Percentiles rank a stretch among this genome's conserved stretches.
These are phyloP conservation scores for Phoma herbarum DNA, from an alignment of 2,329 filamentous ascomycete genomes.

Conservation along the genomic window DNA sequence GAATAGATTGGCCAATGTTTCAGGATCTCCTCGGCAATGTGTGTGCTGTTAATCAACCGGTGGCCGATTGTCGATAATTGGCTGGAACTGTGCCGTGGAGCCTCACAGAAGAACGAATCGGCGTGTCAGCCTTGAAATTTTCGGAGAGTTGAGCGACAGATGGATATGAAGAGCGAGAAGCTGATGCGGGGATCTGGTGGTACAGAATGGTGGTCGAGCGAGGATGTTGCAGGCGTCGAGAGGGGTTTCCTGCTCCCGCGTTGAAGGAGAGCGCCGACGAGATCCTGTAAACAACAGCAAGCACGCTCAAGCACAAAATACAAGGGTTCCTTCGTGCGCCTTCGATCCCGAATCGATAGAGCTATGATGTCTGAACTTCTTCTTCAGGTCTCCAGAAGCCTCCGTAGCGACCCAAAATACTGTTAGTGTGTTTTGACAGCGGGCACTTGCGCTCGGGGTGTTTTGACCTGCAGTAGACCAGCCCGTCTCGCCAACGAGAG, in stretches of 20 bases:
- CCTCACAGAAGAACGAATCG: background rate
- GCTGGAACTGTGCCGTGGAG: background rate
- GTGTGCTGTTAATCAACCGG: background rate
- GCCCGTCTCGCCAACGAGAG: background rate
- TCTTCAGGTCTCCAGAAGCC: background rate
- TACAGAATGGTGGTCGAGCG: background rate
- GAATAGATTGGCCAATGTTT: conserved; percentile 3
- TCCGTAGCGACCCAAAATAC: background rate
- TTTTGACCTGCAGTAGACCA: background rate
- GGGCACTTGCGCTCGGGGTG: background rate
- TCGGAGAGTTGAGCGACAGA: background rate
- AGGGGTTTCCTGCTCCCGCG: background rate
- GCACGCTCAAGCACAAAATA: background rate
- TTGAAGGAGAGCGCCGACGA: background rate
- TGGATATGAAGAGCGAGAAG: background rate
- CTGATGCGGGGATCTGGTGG: background rate
- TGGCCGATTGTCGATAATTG: background rate
- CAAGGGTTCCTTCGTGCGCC: background rate
- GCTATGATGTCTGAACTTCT: background rate
- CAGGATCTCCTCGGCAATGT: background rate
- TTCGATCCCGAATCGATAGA: background rate
- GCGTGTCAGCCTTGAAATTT: background rate
- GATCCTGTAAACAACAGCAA: background rate
- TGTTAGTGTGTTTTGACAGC: background rate
- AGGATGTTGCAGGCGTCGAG: background rate